Base-by-base conservation (phyloP, 2,329 filamentous ascomycete genomes). In the Aspergillus sp. region DNA sequence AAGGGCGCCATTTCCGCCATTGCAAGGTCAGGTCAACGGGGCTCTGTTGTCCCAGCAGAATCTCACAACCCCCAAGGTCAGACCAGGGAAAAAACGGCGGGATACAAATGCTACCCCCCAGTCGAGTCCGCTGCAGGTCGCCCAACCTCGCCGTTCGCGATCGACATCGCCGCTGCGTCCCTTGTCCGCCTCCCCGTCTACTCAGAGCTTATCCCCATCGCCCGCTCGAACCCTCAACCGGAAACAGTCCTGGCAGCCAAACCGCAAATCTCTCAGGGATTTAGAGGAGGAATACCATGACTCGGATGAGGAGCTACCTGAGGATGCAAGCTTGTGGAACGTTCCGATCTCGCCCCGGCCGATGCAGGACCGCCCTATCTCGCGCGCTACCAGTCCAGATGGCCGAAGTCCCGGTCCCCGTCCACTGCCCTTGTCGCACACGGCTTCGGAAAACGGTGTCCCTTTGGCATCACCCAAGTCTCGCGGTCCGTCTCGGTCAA, bases 271-370 rank as follows among this genome's bases (percentile, higher is more conserved):
- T 4, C 47, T 71, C n/a, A 68, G 71, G 48, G 72, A 75, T 35
- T 45, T 75, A 26, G 72, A 75, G 50, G 69, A 67, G 12, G 72
- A 75, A 57, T 75, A 72, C 42, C 65, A 75, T 51, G 72, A 75
- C 46, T 73, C 69, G 1, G 72, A 75, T 45, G 72, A 75, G 38
- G 72, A 75, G 19, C 52, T 75, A 30, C 72, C 72, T 5, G 72
- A 75, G 37, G 72, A 75, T 59, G 68, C 71, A 7, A 72, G 70
- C 49, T 52, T 75, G 7, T 75, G 70, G 68, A 75, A 75, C 45
- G 71, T 75, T 12, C 72, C 72, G 0, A 67, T 75, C 11, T 75
- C 72, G 7, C 72, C 72, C 5, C 64, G 70, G 19, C 64, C 69
- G 10, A 54, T 59, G 3, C 61, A 67, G 27, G 69, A 71, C 43